Evolutionary conservation across 148 eudicot species (phyloP), one percentile per base, ranked within the genome.

Genomic region (Chenopodium suecicum): DNA sequence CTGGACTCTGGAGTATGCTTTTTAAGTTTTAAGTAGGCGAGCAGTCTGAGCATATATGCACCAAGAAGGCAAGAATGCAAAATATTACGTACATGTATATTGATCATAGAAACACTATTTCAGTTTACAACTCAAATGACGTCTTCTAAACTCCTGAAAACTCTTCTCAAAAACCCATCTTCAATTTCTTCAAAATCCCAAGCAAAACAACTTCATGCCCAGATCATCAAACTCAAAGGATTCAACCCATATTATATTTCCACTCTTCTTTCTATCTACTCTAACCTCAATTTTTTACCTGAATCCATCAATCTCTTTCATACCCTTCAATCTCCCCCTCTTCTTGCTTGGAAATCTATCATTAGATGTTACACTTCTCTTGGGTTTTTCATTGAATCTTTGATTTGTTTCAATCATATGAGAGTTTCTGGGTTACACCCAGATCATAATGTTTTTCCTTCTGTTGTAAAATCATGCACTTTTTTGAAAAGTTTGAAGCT

Each of bases 181-280:
- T 75, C 81, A 41, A 80, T 91, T 86, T 84, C 82, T 76, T 80
- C 97, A 31, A 88, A 75, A 79, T 88, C 89, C 32, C 92, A 89
- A 86, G 91, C 93, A 69, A 88, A 86, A 44, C 94, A 92, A 73
- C 86, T 93, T 67, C 98, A 95, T 86, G 96, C 96, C 81, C 93
- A 88, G 13, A 67, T 93, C 82, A 70, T 93, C 86, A 91, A 86
- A 85, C 79, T 81, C 48, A 62, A 82, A 60, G 63, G 73, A 41
- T 7, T 25, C 9, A 78, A 82, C 64, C 67, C 50, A 32, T 17
- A 44, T 54, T 73, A 68, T 44, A 68, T 73, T 4, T 83, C 91
- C 29, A 72, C 74, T 56, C 56, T 89, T 60, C 86, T 93, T 22
- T 86, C 90, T 23, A 58, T 90, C 71, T 90, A 90, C 90, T 77